These are phyloP conservation scores for Sclerotinia borealis DNA, from an alignment of 2,329 filamentous ascomycete genomes.

Conservation along the genomic window DNA sequence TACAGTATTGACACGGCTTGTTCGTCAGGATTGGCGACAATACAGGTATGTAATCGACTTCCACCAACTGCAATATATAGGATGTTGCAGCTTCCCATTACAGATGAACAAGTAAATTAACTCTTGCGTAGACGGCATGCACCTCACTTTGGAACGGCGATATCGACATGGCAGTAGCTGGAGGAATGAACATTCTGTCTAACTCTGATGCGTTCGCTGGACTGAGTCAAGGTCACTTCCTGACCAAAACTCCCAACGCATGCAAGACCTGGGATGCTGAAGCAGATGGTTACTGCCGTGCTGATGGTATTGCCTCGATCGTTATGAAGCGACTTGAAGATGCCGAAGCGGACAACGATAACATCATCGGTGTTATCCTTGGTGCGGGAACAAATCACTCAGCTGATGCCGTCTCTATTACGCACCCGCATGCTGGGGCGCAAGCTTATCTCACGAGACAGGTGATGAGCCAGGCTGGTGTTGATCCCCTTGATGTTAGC, in stretches of 20 bases:
- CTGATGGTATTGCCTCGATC: constrained; percentile 43
- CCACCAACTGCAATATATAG: too few species aligned
- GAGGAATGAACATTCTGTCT: constrained; percentile 33
- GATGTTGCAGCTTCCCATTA: too few species aligned
- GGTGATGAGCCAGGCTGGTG: not conserved
- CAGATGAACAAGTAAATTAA: too few species aligned
- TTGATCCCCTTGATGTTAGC: not conserved
- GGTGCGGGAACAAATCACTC: constrained; percentile 44
- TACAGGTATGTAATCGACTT: too few species aligned
- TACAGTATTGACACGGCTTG: constrained; percentile 55
- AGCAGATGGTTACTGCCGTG: constrained; percentile 14
- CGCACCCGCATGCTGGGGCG: constrained; percentile 1
- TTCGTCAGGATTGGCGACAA: constrained; percentile 48
- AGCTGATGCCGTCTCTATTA: constrained; percentile 1
- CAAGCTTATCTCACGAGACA: not conserved
- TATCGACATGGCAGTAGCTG: constrained; percentile 37
- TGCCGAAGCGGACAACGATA: constrained; percentile 47
- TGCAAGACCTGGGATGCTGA: constrained; percentile 36
- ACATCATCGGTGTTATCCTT: constrained; percentile 48
- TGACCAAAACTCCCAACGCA: constrained; percentile 7
- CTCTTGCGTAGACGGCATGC: too few species aligned
- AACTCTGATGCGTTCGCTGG: constrained; percentile 16
- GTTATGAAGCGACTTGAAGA: constrained; percentile 42
- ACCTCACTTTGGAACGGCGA: constrained; percentile 43
- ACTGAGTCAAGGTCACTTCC: constrained; percentile 40